phyloP scores from a whole-genome alignment of 2,329 filamentous ascomycete species.

The Neocucurbitaria cava region DNA sequence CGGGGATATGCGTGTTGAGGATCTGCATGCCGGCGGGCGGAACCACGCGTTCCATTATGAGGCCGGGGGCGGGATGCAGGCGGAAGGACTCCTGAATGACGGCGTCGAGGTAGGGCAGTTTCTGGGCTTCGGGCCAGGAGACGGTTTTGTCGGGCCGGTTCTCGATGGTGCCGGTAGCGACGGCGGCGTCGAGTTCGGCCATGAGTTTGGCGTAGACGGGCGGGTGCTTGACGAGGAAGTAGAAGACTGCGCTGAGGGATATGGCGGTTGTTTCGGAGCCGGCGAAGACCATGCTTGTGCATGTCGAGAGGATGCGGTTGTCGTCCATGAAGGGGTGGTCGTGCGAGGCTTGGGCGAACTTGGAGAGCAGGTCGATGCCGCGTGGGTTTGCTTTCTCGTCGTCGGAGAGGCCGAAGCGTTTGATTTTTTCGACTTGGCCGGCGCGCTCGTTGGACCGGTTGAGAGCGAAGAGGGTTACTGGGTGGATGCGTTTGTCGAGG shows the following conservation, averaged over 20 bases:
- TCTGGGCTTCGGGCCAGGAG: constrained; percentile 73
- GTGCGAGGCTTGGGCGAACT: constrained; percentile 73
- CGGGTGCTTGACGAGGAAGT: constrained; percentile 73
- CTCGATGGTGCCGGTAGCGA: constrained; percentile 56
- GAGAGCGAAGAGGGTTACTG: constrained; percentile 74
- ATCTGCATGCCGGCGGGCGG: constrained; percentile 70
- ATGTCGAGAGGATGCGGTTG: constrained; percentile 72
- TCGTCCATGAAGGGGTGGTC: constrained; percentile 76
- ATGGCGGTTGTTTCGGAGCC: constrained; percentile 84
- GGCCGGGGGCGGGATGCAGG: constrained; percentile 74
- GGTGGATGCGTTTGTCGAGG: constrained; percentile 71
- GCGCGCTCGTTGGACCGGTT: constrained; percentile 71
- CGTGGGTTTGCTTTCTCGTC: constrained; percentile 37
- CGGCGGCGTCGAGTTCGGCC: constrained; percentile 68
- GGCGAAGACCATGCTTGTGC: constrained; percentile 74
- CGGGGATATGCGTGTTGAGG: constrained; percentile 66
- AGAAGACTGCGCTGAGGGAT: constrained; percentile 73
- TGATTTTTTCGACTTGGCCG: constrained; percentile 58
- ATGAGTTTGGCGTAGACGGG: constrained; percentile 62
- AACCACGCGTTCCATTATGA: constrained; percentile 76
- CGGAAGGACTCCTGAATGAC: constrained; percentile 81
- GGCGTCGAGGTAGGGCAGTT: constrained; percentile 77
- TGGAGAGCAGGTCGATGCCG: constrained; percentile 69
- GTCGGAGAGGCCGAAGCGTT: constrained; percentile 49
- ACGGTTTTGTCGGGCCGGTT: constrained; percentile 63